These are phyloP conservation scores for Mucor irregularis DNA, from an alignment of 371 early-diverging fungal genomes.

Conservation along the genomic window DNA sequence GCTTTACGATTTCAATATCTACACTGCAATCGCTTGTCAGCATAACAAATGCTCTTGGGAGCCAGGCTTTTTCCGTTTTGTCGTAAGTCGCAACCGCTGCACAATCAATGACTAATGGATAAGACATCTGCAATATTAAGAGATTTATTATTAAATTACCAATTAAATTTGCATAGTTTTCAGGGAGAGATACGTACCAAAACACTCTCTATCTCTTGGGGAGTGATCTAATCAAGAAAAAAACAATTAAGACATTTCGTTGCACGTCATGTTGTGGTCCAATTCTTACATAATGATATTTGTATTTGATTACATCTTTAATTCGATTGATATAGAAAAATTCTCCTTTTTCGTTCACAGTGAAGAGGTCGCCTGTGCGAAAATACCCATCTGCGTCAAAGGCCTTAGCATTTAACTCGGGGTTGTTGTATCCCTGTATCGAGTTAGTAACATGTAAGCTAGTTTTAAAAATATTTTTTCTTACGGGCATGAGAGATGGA, in stretches of 20 bases:
- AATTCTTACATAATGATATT: not conserved
- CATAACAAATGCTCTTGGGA: constrained; percentile 73
- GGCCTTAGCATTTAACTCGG: constrained; percentile 55
- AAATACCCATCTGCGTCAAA: constrained; percentile 72
- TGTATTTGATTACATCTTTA: constrained; percentile 72
- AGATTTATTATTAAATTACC: not conserved
- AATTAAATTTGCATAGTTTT: not conserved
- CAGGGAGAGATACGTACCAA: constrained; percentile 18
- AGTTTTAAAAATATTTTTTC: not conserved
- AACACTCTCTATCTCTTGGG: constrained; percentile 20
- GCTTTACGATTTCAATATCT: constrained; percentile 29
- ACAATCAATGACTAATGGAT: constrained; percentile 68
- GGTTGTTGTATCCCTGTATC: constrained; percentile 56
- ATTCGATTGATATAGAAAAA: constrained; percentile 60
- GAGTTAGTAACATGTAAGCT: not conserved
- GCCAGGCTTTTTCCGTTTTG: constrained; percentile 60
- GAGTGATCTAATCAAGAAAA: constrained; percentile 37
- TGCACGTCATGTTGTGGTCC: not conserved
- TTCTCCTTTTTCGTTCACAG: constrained; percentile 51
- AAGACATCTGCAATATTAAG: constrained; percentile 38
- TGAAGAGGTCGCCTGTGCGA: constrained; percentile 79
- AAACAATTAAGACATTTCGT: not conserved
- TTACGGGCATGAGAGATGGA: constrained; percentile 62
- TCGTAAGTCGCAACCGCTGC: constrained; percentile 65
- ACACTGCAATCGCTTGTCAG: constrained; percentile 15